phyloP scores from a whole-genome alignment of 306 rosid species.

The Acmispon strigosus region DNA sequence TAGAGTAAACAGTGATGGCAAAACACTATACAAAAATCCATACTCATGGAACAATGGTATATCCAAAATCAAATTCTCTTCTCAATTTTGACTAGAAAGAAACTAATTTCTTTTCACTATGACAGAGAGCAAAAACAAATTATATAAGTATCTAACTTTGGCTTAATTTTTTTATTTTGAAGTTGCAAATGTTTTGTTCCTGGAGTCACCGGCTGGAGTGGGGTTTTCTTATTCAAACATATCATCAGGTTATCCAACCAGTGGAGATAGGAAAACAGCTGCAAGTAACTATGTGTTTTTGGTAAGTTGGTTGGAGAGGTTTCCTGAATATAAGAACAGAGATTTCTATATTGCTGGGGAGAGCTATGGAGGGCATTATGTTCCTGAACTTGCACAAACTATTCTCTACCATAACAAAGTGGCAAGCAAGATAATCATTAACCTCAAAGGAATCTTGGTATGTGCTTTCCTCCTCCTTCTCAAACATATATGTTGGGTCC shows the following conservation, averaged over 20 bases:
- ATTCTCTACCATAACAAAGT: constrained; percentile 54
- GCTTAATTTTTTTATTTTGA: background rate
- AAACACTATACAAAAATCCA: constrained; percentile 54
- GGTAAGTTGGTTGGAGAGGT: constrained; percentile 85
- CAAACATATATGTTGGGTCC: background rate
- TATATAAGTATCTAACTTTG: background rate
- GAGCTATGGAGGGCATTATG: constrained; percentile 95
- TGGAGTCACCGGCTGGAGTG: constrained; percentile 90
- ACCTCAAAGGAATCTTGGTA: constrained; percentile 90
- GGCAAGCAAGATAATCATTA: constrained; percentile 44
- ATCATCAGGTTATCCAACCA: constrained; percentile 46
- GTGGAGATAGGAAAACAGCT: constrained; percentile 75
- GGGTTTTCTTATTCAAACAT: constrained; percentile 89
- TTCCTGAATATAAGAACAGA: constrained; percentile 64
- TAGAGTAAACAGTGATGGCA: constrained; percentile 83
- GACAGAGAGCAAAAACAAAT: too few relatives aligned
- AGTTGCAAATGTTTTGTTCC: constrained; percentile 86
- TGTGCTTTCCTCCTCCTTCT: background rate
- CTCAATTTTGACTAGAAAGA: background rate
- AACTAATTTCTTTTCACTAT: too few relatives aligned
- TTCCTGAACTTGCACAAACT: constrained; percentile 84
- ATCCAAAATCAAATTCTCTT: background rate
- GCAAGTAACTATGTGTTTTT: constrained; percentile 54
- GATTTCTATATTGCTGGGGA: constrained; percentile 85
- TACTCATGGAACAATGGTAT: constrained; percentile 79